These are phyloP conservation scores for Astrocystis sublimbata DNA, from an alignment of 495 filamentous ascomycete species.

Conservation along the genomic window DNA sequence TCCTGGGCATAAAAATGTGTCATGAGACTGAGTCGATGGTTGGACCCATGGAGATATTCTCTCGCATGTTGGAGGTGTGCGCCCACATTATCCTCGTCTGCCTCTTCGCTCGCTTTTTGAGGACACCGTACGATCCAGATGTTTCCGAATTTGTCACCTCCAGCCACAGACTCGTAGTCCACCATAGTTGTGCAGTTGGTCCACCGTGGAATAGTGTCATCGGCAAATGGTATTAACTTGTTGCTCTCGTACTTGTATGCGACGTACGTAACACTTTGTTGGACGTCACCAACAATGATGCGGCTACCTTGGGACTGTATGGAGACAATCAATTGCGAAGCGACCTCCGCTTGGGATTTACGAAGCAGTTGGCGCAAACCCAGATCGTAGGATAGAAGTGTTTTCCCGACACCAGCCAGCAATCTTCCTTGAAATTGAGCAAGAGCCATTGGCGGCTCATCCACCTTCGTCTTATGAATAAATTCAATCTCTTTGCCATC, in stretches of 20 bases:
- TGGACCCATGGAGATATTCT: constrained; percentile 83
- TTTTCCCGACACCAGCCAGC: constrained; percentile 77
- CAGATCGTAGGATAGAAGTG: constrained; percentile 84
- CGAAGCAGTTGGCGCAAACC: constrained; percentile 88
- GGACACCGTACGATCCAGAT: constrained; percentile 90
- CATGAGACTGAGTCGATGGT: constrained; percentile 80
- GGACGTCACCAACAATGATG: constrained; percentile 88
- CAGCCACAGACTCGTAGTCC: constrained; percentile 94
- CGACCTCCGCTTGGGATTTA: constrained; percentile 81
- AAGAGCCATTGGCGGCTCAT: constrained; percentile 84
- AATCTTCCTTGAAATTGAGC: constrained; percentile 90
- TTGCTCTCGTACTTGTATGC: constrained; percentile 94
- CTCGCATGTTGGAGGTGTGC: constrained; percentile 86
- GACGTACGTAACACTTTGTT: constrained; percentile 85
- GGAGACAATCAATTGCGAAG: constrained; percentile 78
- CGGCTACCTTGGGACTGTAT: constrained; percentile 90
- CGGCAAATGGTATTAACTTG: constrained; percentile 84
- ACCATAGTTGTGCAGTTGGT: constrained; percentile 88
- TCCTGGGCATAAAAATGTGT: constrained; percentile 89
- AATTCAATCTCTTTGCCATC: constrained; percentile 86
- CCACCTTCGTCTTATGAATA: constrained; percentile 91
- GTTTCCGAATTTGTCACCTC: constrained; percentile 97
- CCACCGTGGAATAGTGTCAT: constrained; percentile 87
- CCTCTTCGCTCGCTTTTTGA: constrained; percentile 78
- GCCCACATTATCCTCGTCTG: constrained; percentile 89